A percentile compares a stretch with the other conserved stretches of the same genome.
Evolutionary conservation across 2,329 filamentous ascomycete genomes (phyloP).

Genomic region (Aspergillus fumigatus): DNA sequence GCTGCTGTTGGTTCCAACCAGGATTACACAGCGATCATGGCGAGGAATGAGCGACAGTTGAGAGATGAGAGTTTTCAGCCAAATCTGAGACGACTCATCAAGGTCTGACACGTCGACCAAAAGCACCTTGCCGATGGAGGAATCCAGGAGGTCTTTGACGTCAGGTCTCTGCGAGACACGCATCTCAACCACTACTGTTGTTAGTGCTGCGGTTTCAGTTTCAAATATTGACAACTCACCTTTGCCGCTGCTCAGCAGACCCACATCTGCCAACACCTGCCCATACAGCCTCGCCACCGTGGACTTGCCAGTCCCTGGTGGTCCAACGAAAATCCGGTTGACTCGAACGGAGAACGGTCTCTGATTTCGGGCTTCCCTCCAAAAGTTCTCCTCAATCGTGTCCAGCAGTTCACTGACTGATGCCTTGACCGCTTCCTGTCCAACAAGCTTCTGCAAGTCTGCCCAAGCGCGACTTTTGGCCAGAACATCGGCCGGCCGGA

Average conservation of each 20-base stretch:
- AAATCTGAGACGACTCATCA: neutral
- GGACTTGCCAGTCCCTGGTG: conserved; percentile 18
- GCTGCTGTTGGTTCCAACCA: conserved; percentile 7
- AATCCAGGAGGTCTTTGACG: conserved; percentile 4
- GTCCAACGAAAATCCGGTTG: conserved; percentile 17
- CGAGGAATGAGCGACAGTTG: conserved; percentile 4
- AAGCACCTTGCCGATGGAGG: conserved; percentile 10
- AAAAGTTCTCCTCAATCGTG: conserved; percentile 14
- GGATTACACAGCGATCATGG: conserved; percentile 12
- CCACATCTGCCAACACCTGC: conserved; percentile 15
- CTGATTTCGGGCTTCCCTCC: conserved; percentile 16
- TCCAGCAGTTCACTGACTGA: conserved; percentile 13
- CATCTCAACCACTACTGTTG: neutral
- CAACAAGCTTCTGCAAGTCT: conserved; percentile 13
- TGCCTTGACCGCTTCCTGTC: conserved; percentile 14
- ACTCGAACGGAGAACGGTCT: conserved; percentile 11
- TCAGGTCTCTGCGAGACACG: conserved; percentile 4
- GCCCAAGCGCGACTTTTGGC: conserved; percentile 13
- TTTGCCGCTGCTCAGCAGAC: conserved; percentile 9
- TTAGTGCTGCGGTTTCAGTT: neutral
- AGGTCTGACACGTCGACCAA: conserved; percentile 14
- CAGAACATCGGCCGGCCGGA: conserved; percentile 9
- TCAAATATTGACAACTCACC: conserved; percentile 1
- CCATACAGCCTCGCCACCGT: conserved; percentile 19
- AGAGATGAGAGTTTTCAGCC: conserved; percentile 4